Conservation (phyloP, 2,329 filamentous ascomycete species). For the Aureobasidium sp. region DNA sequence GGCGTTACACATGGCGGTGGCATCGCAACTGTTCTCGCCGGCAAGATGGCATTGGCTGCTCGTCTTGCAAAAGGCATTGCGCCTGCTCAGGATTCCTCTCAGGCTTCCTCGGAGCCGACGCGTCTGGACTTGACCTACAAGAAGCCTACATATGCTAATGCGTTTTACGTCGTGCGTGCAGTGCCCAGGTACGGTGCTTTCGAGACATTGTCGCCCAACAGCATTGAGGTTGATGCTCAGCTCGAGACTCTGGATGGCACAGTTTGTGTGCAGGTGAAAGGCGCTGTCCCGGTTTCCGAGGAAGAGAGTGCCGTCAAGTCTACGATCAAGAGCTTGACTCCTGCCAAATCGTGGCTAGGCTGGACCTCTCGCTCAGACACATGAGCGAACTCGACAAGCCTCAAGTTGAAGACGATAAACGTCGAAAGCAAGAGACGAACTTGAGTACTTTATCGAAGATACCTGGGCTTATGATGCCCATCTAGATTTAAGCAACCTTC, state of each 20-base stretch:
- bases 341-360: constrained; percentile 11
- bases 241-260: constrained; percentile 51
- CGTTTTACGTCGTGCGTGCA: constrained; percentile 58
- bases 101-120: constrained; percentile 26
- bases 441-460: background rate
- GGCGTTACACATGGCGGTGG: constrained; percentile 64
- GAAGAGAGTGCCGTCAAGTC: background rate
- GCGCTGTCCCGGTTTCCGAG: constrained; percentile 9
- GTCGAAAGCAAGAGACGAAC: background rate
- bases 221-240: constrained; percentile 45
- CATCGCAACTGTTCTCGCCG: constrained; percentile 62
- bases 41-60: constrained; percentile 60
- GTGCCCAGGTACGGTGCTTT: constrained; percentile 27
- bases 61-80: constrained; percentile 39
- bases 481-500: background rate
- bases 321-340: constrained; percentile 2
- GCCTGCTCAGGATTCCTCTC: background rate
- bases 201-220: constrained; percentile 22
- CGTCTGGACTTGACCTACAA: constrained; percentile 52
- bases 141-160: constrained; percentile 51
- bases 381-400: background rate
- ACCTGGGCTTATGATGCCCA: too few species aligned
- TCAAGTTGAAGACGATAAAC: background rate
- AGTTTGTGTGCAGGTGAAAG: constrained; percentile 50
- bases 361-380: constrained; percentile 9